phyloP scores from a whole-genome alignment of 2,329 filamentous ascomycete species.

The Exophiala sideris region DNA sequence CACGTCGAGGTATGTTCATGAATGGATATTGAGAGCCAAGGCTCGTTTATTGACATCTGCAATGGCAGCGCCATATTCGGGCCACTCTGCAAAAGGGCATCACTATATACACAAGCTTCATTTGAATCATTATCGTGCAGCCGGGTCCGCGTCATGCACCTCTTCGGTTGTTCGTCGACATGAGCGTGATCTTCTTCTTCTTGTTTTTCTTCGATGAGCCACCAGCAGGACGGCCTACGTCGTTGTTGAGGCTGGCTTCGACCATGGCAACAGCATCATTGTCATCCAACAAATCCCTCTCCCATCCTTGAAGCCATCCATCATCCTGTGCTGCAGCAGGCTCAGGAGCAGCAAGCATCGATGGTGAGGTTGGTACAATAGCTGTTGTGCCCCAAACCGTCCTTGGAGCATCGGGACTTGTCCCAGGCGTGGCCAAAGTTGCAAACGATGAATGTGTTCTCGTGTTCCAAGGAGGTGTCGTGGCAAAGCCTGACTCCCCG shows the following conservation, averaged over 20 bases:
- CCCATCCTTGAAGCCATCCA: conserved; percentile 83
- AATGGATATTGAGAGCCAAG: no score
- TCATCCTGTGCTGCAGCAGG: conserved; percentile 54
- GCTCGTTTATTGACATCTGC: no score
- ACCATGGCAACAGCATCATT: conserved; percentile 53
- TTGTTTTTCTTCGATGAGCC: conserved; percentile 49
- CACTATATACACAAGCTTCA: conserved; percentile 1
- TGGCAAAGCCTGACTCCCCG: conserved; percentile 33
- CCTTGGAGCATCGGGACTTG: conserved; percentile 69
- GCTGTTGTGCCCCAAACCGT: conserved; percentile 92
- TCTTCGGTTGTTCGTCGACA: conserved; percentile 62
- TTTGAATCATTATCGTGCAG: neutral
- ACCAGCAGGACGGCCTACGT: conserved; percentile 26
- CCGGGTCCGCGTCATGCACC: conserved; percentile 46
- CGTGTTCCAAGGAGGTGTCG: conserved; percentile 43
- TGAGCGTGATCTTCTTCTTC: conserved; percentile 65
- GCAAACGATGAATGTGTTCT: conserved; percentile 43
- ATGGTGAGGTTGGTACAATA: conserved; percentile 58
- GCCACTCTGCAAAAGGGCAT: neutral
- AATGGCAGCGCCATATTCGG: no score
- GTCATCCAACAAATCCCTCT: conserved; percentile 69
- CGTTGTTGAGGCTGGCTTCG: conserved; percentile 34
- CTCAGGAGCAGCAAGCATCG: conserved; percentile 40
- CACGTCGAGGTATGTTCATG: no score
- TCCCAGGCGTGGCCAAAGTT: conserved; percentile 70